Evolutionary conservation across 2,329 filamentous ascomycete genomes (phyloP), one percentile per base, ranked within the genome.

Genomic region (Calonectria hongkongensis): DNA sequence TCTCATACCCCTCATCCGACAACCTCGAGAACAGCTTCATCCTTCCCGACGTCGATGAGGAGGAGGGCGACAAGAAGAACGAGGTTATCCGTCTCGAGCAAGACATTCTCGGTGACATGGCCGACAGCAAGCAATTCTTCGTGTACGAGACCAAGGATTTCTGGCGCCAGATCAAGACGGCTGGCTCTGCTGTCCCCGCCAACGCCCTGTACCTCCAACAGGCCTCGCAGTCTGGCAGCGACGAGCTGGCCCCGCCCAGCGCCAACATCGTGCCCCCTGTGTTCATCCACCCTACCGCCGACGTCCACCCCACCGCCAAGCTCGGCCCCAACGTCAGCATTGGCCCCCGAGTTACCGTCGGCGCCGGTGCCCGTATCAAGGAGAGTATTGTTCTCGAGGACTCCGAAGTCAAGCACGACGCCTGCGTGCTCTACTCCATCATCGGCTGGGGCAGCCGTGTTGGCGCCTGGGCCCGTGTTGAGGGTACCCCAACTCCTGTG

Each of bases 141-240:
- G 97, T 98, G 39, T 94, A 98, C 84, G 97, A 99, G 88, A 98
- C 96, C 77, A 98, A 97, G 88, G 97, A 98, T 85, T 99, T 99
- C 86, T 99, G 97, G 97, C 95, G 97, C 80, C 97, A 99, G 89
- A 98, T 99, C 91, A 99, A 99, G 91, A 98, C 97, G 2, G 97
- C 97, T 73, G 97, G 97, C 73, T 98, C 96, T 7, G 97, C 97
- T 63, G 95, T 99, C 33, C 97, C 97, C 18, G 97, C 97, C 75
- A 98, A 98, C 82, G 97, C 97, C 16, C 91, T 99, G 41, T 99
- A 99, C 86, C 92, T 99, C 68, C 95, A 97, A 84, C 95, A 98
- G 88, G 96, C 97, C 25, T 94, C 94, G 88, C 96, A 98, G 86
- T 90, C 89, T 54, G 92, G 92, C 78, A 95, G 94, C 47, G 71